These are phyloP conservation scores for Penicillium palitans DNA, from an alignment of 2,329 filamentous ascomycete genomes.

Conservation along the genomic window DNA sequence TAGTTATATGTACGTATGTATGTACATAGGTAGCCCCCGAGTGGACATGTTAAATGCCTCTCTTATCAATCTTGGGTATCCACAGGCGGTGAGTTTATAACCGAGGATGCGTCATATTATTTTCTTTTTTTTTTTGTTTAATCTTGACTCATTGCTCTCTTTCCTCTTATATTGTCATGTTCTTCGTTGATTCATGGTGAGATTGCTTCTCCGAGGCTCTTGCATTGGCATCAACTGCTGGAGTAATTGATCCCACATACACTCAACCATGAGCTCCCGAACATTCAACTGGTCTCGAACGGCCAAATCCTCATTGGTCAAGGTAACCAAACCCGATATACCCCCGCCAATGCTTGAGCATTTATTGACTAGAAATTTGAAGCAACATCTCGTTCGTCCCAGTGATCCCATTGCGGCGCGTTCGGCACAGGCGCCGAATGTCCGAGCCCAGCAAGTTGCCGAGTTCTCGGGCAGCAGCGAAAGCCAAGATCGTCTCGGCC, in stretches of 20 bases:
- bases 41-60: constrained; percentile 2
- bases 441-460: constrained; percentile 29
- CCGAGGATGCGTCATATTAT: constrained; percentile 14
- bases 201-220: not conserved
- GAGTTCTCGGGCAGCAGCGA: constrained; percentile 34
- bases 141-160: constrained; percentile 2
- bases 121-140: constrained; percentile 6
- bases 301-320: constrained; percentile 30
- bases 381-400: constrained; percentile 25
- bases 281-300: constrained; percentile 35
- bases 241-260: constrained; percentile 5
- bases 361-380: constrained; percentile 13
- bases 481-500: constrained; percentile 36
- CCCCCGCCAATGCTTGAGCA: not conserved
- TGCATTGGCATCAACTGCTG: not conserved
- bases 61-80: constrained; percentile 15
- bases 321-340: constrained; percentile 24
- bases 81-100: constrained; percentile 12
- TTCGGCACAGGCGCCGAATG: constrained; percentile 18
- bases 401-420: constrained; percentile 15
- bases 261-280: constrained; percentile 38
- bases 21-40: not conserved
- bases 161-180: not conserved
- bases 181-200: constrained; percentile 18
- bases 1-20: too few species aligned